phyloP scores from a whole-genome alignment of 176 grass and related monocot genomes.

The Typha latifolia region DNA sequence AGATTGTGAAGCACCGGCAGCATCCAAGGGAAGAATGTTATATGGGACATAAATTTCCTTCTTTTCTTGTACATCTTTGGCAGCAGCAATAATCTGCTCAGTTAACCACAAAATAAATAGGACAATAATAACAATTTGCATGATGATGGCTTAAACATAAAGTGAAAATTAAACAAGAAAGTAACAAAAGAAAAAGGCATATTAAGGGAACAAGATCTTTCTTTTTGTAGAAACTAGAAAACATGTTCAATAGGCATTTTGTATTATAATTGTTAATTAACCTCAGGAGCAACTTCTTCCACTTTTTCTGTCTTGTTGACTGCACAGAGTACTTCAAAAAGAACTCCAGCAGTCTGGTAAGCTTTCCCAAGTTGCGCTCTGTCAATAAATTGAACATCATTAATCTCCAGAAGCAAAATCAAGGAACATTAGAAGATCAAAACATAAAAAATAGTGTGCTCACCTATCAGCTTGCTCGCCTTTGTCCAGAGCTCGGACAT shows the following conservation, averaged over 20 bases:
- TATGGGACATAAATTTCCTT: slow-evolving; percentile 71
- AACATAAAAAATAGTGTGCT: not conserved
- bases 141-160: too few species aligned
- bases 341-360: slow-evolving; percentile 83
- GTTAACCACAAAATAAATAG: slow-evolving; percentile 16
- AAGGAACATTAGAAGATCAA: not conserved
- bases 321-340: slow-evolving; percentile 86
- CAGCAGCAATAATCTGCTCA: slow-evolving; percentile 61
- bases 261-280: slow-evolving; percentile 19
- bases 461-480: slow-evolving; percentile 90
- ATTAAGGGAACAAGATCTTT: not conserved
- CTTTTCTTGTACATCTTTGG: slow-evolving; percentile 85
- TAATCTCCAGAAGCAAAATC: not conserved
- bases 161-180: not conserved
- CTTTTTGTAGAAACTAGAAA: too few species aligned
- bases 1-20: slow-evolving; percentile 71
- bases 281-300: slow-evolving; percentile 80
- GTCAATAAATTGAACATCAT: not conserved
- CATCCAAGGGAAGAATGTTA: slow-evolving; percentile 80
- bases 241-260: too few species aligned
- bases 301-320: slow-evolving; percentile 95
- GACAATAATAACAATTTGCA: not conserved
- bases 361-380: slow-evolving; percentile 89
- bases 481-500: slow-evolving; percentile 77
- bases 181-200: not conserved